Evolutionary conservation across 768 basidiomycete genomes (phyloP).

Genomic region (Melanogaster broomeanus): DNA sequence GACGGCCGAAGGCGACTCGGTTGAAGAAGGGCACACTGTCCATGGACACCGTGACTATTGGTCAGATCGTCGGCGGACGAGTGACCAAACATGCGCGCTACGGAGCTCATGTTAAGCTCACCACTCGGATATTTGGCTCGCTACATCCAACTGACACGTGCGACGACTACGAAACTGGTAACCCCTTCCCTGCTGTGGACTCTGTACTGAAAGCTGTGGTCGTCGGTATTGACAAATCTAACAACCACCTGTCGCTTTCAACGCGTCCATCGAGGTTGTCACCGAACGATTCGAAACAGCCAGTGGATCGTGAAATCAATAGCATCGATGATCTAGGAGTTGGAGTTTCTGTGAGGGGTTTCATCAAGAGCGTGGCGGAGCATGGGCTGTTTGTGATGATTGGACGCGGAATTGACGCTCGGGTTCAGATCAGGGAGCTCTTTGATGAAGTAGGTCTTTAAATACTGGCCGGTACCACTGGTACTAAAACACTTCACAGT

Average conservation of each 20-base stretch:
- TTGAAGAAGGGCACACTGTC: slow-evolving; percentile 54
- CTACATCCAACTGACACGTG: slow-evolving; percentile 80
- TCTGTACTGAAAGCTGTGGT: slow-evolving; percentile 72
- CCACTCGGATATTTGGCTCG: slow-evolving; percentile 68
- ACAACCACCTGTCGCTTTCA: slow-evolving; percentile 75
- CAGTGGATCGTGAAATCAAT: slow-evolving; percentile 73
- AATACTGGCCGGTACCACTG: neutral
- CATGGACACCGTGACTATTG: slow-evolving; percentile 66
- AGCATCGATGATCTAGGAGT: slow-evolving; percentile 60
- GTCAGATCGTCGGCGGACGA: slow-evolving; percentile 80
- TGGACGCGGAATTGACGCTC: slow-evolving; percentile 81
- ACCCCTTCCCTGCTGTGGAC: slow-evolving; percentile 60
- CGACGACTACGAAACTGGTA: slow-evolving; percentile 72
- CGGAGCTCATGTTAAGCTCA: slow-evolving; percentile 79
- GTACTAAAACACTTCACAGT: slow-evolving; percentile 48
- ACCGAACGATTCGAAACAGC: slow-evolving; percentile 45
- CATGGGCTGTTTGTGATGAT: slow-evolving; percentile 89
- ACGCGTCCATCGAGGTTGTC: slow-evolving; percentile 73
- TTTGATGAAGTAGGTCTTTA: slow-evolving; percentile 70
- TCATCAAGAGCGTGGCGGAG: slow-evolving; percentile 84
- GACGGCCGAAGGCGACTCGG: slow-evolving; percentile 59
- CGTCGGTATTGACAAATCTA: slow-evolving; percentile 63
- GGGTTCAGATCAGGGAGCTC: slow-evolving; percentile 90
- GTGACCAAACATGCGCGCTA: slow-evolving; percentile 71
- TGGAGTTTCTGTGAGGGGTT: slow-evolving; percentile 81